Percentiles rank a stretch among this genome's conserved stretches.
phyloP scores from a whole-genome alignment of 139 green algal genomes.

The Tetraselmis striata region DNA sequence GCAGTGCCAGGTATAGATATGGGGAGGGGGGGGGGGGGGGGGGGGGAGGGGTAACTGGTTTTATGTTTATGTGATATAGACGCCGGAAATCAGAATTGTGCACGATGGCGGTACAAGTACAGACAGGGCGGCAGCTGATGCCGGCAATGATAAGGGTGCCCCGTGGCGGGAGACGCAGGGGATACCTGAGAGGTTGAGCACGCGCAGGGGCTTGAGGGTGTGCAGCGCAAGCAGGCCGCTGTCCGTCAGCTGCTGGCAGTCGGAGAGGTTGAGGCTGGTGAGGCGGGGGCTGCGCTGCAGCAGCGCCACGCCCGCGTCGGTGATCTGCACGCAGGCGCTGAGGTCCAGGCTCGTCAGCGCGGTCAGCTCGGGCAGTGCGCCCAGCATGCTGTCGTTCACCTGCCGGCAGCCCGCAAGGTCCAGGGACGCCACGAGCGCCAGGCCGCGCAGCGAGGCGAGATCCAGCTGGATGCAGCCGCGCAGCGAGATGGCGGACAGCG shows the following conservation, averaged over 20 bases:
- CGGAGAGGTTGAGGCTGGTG: neutral
- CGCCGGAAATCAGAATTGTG: too few species aligned
- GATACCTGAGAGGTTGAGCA: neutral
- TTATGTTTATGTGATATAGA: too few species aligned
- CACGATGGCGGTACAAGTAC: too few species aligned
- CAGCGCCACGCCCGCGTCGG: neutral
- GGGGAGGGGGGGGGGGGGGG: too few species aligned
- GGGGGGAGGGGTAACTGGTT: too few species aligned
- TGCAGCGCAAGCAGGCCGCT: neutral
- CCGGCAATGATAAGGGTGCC: too few species aligned
- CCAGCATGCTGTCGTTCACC: neutral
- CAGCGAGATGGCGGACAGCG: neutral
- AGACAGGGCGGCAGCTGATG: too few species aligned
- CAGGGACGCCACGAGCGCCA: neutral
- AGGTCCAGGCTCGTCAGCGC: neutral
- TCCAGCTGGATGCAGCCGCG: neutral
- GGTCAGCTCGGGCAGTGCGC: neutral
- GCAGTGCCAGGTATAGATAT: too few species aligned
- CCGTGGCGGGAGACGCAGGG: too few species aligned
- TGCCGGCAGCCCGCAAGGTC: neutral
- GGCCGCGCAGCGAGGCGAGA: neutral
- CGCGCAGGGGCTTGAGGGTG: neutral
- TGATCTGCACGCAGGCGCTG: neutral
- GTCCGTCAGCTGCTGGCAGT: neutral
- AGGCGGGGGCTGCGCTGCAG: neutral